A percentile compares a stretch with the other conserved stretches of the same genome.
Evolutionary conservation across 1,139 yeast species (phyloP).

Genomic region (Meyerozyma sp.): DNA sequence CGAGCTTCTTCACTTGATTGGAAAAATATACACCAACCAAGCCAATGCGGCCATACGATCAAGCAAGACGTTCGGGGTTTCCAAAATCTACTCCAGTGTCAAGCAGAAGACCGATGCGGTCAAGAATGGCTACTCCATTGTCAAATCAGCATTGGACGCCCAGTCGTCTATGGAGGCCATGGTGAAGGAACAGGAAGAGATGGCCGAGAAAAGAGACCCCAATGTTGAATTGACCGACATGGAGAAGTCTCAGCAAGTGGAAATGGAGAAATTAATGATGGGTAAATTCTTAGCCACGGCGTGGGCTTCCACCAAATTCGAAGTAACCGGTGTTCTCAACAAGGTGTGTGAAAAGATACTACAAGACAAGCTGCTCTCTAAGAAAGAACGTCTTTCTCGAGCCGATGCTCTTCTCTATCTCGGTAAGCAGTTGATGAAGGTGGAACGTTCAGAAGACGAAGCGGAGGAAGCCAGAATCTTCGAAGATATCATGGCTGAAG

Average conservation of each 20-base stretch:
- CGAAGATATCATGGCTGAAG: slow-evolving; percentile 71
- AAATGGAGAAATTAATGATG: slow-evolving; percentile 59
- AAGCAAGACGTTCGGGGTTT: slow-evolving; percentile 40
- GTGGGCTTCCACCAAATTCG: slow-evolving; percentile 76
- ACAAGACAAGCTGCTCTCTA: slow-evolving; percentile 47
- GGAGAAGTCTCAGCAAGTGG: slow-evolving; percentile 51
- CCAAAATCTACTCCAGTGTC: slow-evolving; percentile 48
- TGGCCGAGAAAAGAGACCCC: slow-evolving; percentile 29
- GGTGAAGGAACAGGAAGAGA: slow-evolving; percentile 46
- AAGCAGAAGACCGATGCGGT: slow-evolving; percentile 35
- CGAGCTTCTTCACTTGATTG: slow-evolving; percentile 49
- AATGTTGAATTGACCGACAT: slow-evolving; percentile 31
- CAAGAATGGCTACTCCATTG: slow-evolving; percentile 34
- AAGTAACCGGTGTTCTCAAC: slow-evolving; percentile 60
- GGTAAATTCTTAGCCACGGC: slow-evolving; percentile 74
- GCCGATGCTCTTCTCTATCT: slow-evolving; percentile 58
- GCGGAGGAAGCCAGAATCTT: slow-evolving; percentile 71
- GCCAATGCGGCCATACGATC: slow-evolving; percentile 41
- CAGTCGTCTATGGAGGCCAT: slow-evolving; percentile 35
- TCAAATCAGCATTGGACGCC: slow-evolving; percentile 40
- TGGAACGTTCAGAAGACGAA: slow-evolving; percentile 61
- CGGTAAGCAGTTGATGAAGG: slow-evolving; percentile 51
- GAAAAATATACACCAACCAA: slow-evolving; percentile 58
- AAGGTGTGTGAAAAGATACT: slow-evolving; percentile 60
- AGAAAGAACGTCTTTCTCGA: slow-evolving; percentile 48